A percentile compares a stretch with the other conserved stretches of the same genome.
Conservation (phyloP, 108 stramenopile species). For the Skeletonema grethae region DNA sequence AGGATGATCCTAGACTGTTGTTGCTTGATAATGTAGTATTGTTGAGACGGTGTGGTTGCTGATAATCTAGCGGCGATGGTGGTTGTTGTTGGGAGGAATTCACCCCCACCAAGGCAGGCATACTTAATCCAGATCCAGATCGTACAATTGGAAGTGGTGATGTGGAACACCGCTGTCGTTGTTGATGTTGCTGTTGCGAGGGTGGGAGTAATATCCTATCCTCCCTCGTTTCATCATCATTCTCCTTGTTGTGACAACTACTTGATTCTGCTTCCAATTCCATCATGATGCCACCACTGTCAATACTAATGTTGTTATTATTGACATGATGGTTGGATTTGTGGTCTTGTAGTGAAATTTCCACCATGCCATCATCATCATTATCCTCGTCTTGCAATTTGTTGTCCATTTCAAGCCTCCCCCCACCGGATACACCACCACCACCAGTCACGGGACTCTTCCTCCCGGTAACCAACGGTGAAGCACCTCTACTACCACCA, state of each 20-base stretch:
- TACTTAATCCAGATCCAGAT: not conserved
- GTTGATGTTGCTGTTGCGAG: not conserved
- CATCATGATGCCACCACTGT: not conserved
- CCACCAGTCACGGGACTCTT: not conserved
- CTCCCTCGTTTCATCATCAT: not conserved
- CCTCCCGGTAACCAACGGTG: not conserved
- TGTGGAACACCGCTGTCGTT: not conserved
- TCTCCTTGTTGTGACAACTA: not conserved
- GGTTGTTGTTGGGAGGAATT: too few species aligned
- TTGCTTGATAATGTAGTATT: not conserved
- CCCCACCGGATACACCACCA: not conserved
- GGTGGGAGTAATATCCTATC: not conserved
- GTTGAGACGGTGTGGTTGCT: not conserved
- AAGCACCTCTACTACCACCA: too few species aligned
- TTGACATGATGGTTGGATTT: not conserved
- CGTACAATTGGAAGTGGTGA: constrained; percentile 4
- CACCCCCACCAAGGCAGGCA: not conserved
- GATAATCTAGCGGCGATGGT: not conserved
- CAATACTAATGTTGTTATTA: not conserved
- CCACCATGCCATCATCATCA: not conserved
- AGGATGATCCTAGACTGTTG: not conserved
- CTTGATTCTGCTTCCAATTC: not conserved
- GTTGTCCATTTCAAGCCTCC: not conserved
- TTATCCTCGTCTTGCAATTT: not conserved
- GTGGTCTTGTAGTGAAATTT: not conserved